Conservation (phyloP, 108 stramenopile species). For the Pelagomonas calceolata region DNA sequence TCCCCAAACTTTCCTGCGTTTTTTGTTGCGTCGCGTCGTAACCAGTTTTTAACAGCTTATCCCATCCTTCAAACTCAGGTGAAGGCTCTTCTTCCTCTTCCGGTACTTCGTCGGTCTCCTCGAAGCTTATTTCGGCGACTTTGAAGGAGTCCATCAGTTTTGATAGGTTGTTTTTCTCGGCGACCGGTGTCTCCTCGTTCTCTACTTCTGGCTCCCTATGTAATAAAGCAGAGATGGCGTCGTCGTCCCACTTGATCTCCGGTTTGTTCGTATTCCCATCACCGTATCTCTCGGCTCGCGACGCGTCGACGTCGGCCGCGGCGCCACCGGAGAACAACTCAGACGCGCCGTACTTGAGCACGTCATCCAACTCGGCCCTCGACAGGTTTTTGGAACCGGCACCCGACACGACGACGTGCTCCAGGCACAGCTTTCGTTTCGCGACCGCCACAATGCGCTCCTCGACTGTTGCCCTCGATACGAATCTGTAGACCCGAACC, state of each 20-base stretch:
- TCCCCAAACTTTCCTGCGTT: not conserved
- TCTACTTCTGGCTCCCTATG: too few relatives aligned
- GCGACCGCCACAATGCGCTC: conserved; percentile 79
- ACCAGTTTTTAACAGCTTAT: not conserved
- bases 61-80: not conserved
- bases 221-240: not conserved
- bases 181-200: too few relatives aligned
- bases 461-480: conserved; percentile 80
- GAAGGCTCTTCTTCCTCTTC: not conserved
- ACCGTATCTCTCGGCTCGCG: not conserved
- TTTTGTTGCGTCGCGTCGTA: not conserved
- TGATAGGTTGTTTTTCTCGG: not conserved
- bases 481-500: conserved; percentile 78
- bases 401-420: conserved; percentile 81
- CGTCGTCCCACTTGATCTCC: not conserved
- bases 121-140: not conserved
- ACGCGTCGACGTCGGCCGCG: conserved; percentile 43
- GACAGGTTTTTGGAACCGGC: conserved; percentile 54
- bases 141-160: not conserved
- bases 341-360: conserved; percentile 75
- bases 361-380: conserved; percentile 64
- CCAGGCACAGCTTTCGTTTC: conserved; percentile 79
- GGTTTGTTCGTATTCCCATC: too few relatives aligned
- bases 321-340: conserved; percentile 74
- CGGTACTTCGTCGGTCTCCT: not conserved